These are phyloP conservation scores for Cyclotella baltica DNA, from an alignment of 108 stramenopile genomes.

Conservation along the genomic window DNA sequence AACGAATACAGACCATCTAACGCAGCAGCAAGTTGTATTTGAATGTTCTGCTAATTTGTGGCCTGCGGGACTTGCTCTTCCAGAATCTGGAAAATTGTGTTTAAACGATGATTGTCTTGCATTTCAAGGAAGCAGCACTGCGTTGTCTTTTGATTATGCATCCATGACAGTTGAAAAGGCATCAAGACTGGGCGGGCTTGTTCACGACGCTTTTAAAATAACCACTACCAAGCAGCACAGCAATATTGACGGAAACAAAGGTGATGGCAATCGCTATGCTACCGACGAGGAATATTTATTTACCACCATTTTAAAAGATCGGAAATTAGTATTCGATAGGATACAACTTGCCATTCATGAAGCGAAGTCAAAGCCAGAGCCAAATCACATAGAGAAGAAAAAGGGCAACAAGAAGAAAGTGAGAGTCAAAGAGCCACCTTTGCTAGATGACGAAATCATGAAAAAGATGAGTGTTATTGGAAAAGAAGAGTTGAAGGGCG, in stretches of 20 bases:
- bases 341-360: conserved; percentile 16
- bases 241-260: background rate
- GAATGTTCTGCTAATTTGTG: conserved; percentile 17
- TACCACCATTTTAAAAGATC: conserved; percentile 31
- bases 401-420: conserved; percentile 30
- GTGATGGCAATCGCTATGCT: too few species aligned
- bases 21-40: too few species aligned
- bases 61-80: background rate
- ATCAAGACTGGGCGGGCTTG: conserved; percentile 26
- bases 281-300: conserved; percentile 30
- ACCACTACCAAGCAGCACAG: too few species aligned
- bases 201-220: conserved; percentile 26
- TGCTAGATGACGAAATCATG: conserved; percentile 20
- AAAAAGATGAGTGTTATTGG: conserved; percentile 45
- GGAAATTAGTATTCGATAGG: conserved; percentile 25
- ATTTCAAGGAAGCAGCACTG: conserved; percentile 20
- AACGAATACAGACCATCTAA: too few species aligned
- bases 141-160: background rate
- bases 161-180: conserved; percentile 15
- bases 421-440: conserved; percentile 14
- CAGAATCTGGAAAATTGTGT: conserved; percentile 11
- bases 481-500: conserved; percentile 26
- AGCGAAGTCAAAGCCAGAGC: background rate
- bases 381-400: conserved; percentile 3
- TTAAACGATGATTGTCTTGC: background rate